Conservation (phyloP, 1,284 basidiomycete species). For the Puccinia triticina region DNA sequence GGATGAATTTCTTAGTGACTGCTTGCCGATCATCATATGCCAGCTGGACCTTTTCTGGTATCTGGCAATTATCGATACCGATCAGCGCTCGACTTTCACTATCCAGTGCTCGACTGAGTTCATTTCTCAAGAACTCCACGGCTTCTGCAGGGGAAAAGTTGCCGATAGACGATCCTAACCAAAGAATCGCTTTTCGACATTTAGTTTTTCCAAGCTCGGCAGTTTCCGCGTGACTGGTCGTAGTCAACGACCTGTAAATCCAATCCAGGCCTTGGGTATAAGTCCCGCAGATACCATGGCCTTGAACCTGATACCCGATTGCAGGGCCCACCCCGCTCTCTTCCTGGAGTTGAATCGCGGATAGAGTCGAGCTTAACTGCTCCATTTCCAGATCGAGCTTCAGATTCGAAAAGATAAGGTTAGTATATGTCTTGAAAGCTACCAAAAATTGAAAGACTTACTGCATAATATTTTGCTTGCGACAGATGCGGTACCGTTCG, state of each 20-base stretch:
- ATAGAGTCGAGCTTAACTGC: constrained; percentile 39
- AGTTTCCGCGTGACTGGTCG: not conserved
- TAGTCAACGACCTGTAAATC: constrained; percentile 61
- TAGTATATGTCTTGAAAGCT: not conserved
- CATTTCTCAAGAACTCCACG: constrained; percentile 73
- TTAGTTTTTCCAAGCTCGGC: constrained; percentile 51
- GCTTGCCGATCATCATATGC: constrained; percentile 67
- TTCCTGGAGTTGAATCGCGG: constrained; percentile 35
- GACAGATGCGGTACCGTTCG: not conserved
- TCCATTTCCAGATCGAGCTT: constrained; percentile 47
- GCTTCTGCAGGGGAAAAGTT: constrained; percentile 82
- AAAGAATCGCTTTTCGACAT: constrained; percentile 70
- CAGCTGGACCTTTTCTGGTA: constrained; percentile 69
- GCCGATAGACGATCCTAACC: constrained; percentile 91
- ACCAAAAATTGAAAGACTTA: not conserved
- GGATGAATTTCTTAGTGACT: constrained; percentile 79
- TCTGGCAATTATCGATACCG: constrained; percentile 82
- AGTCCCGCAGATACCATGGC: constrained; percentile 78
- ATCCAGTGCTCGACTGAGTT: constrained; percentile 69
- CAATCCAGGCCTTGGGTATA: constrained; percentile 75
- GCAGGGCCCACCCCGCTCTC: constrained; percentile 39
- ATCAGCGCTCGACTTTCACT: constrained; percentile 67
- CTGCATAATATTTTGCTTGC: constrained; percentile 49
- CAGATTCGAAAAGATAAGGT: not conserved
- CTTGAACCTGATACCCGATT: constrained; percentile 55